phyloP scores from a whole-genome alignment of 2,329 filamentous ascomycete genomes.

The Exserohilum rostratum region DNA sequence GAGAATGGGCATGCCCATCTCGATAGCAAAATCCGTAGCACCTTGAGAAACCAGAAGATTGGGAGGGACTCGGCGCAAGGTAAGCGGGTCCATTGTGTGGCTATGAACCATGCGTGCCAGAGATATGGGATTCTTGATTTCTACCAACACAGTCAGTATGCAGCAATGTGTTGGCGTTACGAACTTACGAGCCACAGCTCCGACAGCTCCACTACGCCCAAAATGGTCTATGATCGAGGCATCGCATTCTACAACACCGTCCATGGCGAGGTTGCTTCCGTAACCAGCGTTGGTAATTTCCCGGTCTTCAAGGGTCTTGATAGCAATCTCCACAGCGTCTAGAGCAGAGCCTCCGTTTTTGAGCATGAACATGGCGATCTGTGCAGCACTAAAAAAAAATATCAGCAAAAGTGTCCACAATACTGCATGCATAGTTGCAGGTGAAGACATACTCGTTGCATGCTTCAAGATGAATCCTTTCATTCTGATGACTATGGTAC shows the following conservation, averaged over 20 bases:
- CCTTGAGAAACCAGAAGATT: conserved; percentile 89
- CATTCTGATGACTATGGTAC: conserved; percentile 88
- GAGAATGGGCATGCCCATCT: conserved; percentile 76
- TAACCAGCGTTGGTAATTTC: conserved; percentile 97
- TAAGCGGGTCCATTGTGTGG: conserved; percentile 75
- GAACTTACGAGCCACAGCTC: conserved; percentile 82
- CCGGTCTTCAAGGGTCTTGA: conserved; percentile 86
- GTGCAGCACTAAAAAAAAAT: conserved; percentile 69
- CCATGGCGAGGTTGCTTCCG: conserved; percentile 90
- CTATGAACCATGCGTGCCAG: conserved; percentile 85
- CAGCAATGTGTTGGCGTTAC: not conserved
- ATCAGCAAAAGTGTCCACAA: conserved; percentile 2
- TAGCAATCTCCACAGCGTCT: conserved; percentile 87
- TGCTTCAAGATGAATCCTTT: conserved; percentile 80
- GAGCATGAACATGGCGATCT: conserved; percentile 79
- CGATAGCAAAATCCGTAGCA: conserved; percentile 82
- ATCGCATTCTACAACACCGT: conserved; percentile 92
- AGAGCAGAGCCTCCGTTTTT: conserved; percentile 78
- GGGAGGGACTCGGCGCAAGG: conserved; percentile 85
- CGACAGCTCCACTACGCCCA: conserved; percentile 90
- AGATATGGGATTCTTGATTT: conserved; percentile 90
- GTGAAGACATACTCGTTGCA: conserved; percentile 77
- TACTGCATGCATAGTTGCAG: not conserved
- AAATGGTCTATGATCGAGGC: conserved; percentile 90
- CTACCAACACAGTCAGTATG: conserved; percentile 54